Conservation (phyloP, 805 yeast species). For the Candida maesae region DNA sequence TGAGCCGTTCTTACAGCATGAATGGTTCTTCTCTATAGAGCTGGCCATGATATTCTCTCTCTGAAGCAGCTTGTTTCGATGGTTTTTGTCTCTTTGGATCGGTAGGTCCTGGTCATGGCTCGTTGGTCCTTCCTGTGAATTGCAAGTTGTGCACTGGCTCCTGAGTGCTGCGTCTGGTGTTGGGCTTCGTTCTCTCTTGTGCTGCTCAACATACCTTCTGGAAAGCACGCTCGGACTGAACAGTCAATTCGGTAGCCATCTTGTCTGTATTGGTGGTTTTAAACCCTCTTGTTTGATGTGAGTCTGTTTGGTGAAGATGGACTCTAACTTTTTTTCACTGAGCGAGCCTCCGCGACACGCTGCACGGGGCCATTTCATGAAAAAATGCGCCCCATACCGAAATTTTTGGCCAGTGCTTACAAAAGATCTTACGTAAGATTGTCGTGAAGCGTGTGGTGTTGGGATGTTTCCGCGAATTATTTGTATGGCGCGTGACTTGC, state of each 20-base stretch:
- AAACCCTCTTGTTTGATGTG: conserved; percentile 8
- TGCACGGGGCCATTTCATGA: no score
- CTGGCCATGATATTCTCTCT: no score
- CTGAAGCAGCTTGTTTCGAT: no score
- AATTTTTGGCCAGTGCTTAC: conserved; percentile 2
- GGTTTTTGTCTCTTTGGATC: no score
- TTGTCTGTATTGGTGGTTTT: conserved; percentile 29
- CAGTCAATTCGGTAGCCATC: conserved; percentile 99
- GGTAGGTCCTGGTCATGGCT: no score
- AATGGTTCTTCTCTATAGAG: no score
- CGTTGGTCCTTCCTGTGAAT: not conserved
- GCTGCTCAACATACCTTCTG: conserved; percentile 81
- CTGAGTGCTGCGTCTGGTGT: not conserved
- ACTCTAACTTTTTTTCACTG: conserved; percentile 12
- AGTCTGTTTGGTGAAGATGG: conserved; percentile 7
- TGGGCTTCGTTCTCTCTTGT: not conserved
- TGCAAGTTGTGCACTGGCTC: not conserved
- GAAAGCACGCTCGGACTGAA: conserved; percentile 99
- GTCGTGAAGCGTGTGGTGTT: conserved; percentile 11
- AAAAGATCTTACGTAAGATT: conserved; percentile 9
- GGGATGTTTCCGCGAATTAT: conserved; percentile 4
- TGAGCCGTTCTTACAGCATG: no score
- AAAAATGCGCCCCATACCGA: conserved; percentile 11
- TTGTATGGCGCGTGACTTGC: not conserved
- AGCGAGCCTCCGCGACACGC: conserved; percentile 1